Conservation (phyloP, 768 basidiomycete species). For the Coprinopsis cinerea region DNA sequence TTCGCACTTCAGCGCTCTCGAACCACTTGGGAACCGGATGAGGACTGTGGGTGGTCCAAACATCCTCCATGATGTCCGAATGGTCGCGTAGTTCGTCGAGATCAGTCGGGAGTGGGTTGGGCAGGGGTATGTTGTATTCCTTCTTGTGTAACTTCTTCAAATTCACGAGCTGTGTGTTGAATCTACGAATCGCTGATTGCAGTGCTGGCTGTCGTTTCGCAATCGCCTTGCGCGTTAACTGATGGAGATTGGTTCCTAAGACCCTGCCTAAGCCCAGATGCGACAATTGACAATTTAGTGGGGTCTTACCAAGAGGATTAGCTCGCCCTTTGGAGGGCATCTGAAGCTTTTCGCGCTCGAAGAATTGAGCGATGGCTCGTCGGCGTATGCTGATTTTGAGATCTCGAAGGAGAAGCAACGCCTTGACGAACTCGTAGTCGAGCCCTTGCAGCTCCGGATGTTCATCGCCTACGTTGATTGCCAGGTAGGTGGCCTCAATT, state of each 20-base stretch:
- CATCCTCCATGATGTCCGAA: slow-evolving; percentile 26
- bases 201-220: slow-evolving; percentile 23
- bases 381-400: slow-evolving; percentile 33
- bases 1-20: slow-evolving; percentile 9
- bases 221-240: slow-evolving; percentile 24
- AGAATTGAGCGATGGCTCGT: slow-evolving; percentile 25
- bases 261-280: too few relatives aligned
- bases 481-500: slow-evolving; percentile 27
- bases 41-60: slow-evolving; percentile 24
- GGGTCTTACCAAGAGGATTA: slow-evolving; percentile 24
- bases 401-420: slow-evolving; percentile 26
- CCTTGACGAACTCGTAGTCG: slow-evolving; percentile 22
- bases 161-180: neutral
- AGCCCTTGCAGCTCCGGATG: slow-evolving; percentile 29
- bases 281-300: too few relatives aligned
- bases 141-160: slow-evolving; percentile 14
- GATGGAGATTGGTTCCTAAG: slow-evolving; percentile 32
- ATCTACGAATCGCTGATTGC: slow-evolving; percentile 20
- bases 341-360: slow-evolving; percentile 29
- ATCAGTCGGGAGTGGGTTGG: slow-evolving; percentile 22
- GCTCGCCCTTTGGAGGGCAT: slow-evolving; percentile 23
- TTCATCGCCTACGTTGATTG: slow-evolving; percentile 25
- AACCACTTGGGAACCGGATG: neutral
- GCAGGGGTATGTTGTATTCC: slow-evolving; percentile 25
- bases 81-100: slow-evolving; percentile 19